A percentile compares a stretch with the other conserved stretches of the same genome.
Conservation (phyloP, 2,329 filamentous ascomycete species). For the Cytospora schulzeri region DNA sequence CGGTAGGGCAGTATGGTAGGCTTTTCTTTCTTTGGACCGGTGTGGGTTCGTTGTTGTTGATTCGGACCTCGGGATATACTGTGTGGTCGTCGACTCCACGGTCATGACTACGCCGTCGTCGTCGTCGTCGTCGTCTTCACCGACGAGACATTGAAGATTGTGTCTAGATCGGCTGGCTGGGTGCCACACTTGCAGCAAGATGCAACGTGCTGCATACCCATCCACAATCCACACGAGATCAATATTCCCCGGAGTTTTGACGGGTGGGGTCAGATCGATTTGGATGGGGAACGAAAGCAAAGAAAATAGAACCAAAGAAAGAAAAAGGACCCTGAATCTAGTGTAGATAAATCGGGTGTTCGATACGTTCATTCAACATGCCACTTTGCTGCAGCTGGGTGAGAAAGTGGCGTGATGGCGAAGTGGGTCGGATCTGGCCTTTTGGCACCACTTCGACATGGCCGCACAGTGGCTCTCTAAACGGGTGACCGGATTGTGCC, state of each 20-base stretch:
- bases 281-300: not conserved
- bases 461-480: slow-evolving; percentile 26
- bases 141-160: not conserved
- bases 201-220: not conserved
- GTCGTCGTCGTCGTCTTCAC: not conserved
- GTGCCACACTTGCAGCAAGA: not conserved
- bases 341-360: slow-evolving; percentile 8
- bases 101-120: too few relatives aligned
- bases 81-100: too few relatives aligned
- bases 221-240: not conserved
- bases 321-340: not conserved
- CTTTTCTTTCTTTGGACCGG: not conserved
- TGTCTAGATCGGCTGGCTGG: not conserved
- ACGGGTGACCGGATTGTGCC: slow-evolving; percentile 32
- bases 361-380: slow-evolving; percentile 8
- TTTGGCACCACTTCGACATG: slow-evolving; percentile 2
- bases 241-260: not conserved
- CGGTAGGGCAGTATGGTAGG: not conserved
- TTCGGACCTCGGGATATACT: too few relatives aligned
- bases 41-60: too few relatives aligned
- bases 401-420: slow-evolving; percentile 26
- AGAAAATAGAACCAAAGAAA: not conserved
- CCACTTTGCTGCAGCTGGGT: slow-evolving; percentile 20
- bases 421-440: not conserved
- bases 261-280: not conserved